A percentile compares a stretch with the other conserved stretches of the same genome.
These are phyloP conservation scores for Trypanosomatidae sp. DNA, from an alignment of 208 protist genomes.

Conservation along the genomic window DNA sequence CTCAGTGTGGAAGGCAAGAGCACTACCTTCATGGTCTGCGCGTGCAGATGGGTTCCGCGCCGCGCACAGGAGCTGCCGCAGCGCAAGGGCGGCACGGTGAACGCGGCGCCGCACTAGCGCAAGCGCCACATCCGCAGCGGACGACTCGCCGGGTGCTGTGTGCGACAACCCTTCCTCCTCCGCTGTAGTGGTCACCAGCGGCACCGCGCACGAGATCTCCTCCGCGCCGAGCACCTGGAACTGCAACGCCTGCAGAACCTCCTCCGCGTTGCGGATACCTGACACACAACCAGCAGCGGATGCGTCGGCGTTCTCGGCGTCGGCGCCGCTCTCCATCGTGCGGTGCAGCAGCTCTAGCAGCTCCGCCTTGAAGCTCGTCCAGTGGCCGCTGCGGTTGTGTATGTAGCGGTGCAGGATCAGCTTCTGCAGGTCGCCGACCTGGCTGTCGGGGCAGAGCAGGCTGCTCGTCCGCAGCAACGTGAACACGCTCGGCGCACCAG, in stretches of 20 bases:
- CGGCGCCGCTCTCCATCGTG: constrained; percentile 11
- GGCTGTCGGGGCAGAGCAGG: constrained; percentile 37
- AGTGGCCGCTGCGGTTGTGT: constrained; percentile 80
- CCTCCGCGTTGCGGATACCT: no score
- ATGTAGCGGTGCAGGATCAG: constrained; percentile 77
- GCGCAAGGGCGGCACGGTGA: constrained; percentile 42
- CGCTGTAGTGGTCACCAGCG: constrained; percentile 7
- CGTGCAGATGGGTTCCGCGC: no score
- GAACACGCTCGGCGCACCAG: constrained; percentile 83
- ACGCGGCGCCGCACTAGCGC: constrained; percentile 48
- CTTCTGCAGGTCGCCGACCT: constrained; percentile 25
- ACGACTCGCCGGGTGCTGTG: no score
- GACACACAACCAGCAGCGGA: no score
- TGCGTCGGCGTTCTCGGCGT: background rate
- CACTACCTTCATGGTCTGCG: no score
- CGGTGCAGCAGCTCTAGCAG: constrained; percentile 40
- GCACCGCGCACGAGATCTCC: constrained; percentile 10
- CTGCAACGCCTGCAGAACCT: no score
- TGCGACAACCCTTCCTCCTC: background rate
- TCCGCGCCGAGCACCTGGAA: no score
- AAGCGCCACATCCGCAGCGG: constrained; percentile 14
- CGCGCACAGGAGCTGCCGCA: constrained; percentile 30
- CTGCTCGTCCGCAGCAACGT: constrained; percentile 65
- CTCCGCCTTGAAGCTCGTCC: constrained; percentile 43
- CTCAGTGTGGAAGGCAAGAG: no score